Conservation (phyloP, 2,329 filamentous ascomycete species). For the Claviceps africana region DNA sequence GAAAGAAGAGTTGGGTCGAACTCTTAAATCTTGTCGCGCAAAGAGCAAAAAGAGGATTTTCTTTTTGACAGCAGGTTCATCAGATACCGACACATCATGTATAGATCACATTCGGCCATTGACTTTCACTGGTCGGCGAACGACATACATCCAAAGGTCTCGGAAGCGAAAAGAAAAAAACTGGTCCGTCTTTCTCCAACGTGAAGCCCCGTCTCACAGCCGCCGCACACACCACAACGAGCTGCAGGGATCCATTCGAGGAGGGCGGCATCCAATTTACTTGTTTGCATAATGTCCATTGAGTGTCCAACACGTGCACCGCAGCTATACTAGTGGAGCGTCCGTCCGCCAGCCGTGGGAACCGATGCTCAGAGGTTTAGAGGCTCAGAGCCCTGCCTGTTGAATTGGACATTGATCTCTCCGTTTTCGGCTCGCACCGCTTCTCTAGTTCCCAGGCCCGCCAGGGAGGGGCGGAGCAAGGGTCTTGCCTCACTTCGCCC, state of each 20-base stretch:
- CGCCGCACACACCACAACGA: background rate
- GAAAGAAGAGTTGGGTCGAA: background rate
- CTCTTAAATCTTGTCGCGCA: background rate
- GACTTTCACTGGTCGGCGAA: background rate
- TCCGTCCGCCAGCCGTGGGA: background rate
- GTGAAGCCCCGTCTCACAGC: background rate
- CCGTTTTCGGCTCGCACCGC: constrained; percentile 25
- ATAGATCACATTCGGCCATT: background rate
- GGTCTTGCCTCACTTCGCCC: constrained; percentile 11
- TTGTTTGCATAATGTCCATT: constrained; percentile 14
- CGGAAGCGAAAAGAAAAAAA: too few species aligned
- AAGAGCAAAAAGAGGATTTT: background rate
- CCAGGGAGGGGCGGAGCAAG: constrained; percentile 11
- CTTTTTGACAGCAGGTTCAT: background rate
- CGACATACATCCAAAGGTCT: background rate
- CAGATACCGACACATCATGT: background rate
- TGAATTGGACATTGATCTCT: constrained; percentile 1
- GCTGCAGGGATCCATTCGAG: background rate
- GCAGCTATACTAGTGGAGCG: constrained; percentile 10
- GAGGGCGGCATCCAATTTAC: constrained; percentile 7
- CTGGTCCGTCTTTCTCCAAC: background rate
- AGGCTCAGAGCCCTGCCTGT: background rate
- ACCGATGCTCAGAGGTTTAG: background rate
- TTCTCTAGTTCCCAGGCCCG: constrained; percentile 14
- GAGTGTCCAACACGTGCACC: constrained; percentile 22